Conservation (phyloP, 1,284 basidiomycete genomes). For the Trametes polyzona region DNA sequence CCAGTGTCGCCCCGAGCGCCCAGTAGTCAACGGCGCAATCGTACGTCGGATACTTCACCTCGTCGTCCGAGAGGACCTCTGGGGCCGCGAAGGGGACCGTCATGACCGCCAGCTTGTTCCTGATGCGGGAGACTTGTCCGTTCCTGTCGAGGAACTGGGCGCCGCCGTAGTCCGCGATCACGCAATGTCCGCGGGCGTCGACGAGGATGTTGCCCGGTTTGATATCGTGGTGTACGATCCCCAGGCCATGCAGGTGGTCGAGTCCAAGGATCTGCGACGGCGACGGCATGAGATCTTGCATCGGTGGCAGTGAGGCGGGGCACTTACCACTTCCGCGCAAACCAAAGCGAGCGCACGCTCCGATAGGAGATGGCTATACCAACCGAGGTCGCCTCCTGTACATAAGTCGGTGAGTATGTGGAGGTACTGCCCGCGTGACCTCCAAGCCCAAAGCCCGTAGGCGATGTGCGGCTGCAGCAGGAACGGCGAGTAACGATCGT, state of each 20-base stretch:
- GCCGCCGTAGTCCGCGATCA: constrained; percentile 66
- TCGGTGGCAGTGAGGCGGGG: not conserved
- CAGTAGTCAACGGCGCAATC: constrained; percentile 31
- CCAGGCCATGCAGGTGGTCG: constrained; percentile 30
- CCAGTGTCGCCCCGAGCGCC: constrained; percentile 29
- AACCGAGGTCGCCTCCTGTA: constrained; percentile 28
- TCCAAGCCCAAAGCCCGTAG: constrained; percentile 29
- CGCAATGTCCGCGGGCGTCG: constrained; percentile 66
- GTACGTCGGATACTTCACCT: constrained; percentile 15
- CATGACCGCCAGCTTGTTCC: constrained; percentile 13
- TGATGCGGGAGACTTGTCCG: constrained; percentile 8
- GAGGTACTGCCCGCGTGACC: constrained; percentile 24
- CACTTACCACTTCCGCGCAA: constrained; percentile 33
- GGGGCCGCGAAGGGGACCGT: constrained; percentile 31
- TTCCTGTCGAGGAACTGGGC: constrained; percentile 20
- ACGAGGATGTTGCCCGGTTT: constrained; percentile 72
- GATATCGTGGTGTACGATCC: constrained; percentile 50
- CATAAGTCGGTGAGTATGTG: constrained; percentile 31
- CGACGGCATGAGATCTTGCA: not conserved
- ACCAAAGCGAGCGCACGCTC: constrained; percentile 17
- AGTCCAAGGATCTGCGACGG: constrained; percentile 27
- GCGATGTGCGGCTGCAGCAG: constrained; percentile 25
- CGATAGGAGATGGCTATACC: constrained; percentile 13
- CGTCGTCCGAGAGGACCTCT: constrained; percentile 23
- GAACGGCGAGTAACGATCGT: constrained; percentile 15